Base-by-base conservation (phyloP, 371 early-diverging fungal species). In the Mucor velutinosus region DNA sequence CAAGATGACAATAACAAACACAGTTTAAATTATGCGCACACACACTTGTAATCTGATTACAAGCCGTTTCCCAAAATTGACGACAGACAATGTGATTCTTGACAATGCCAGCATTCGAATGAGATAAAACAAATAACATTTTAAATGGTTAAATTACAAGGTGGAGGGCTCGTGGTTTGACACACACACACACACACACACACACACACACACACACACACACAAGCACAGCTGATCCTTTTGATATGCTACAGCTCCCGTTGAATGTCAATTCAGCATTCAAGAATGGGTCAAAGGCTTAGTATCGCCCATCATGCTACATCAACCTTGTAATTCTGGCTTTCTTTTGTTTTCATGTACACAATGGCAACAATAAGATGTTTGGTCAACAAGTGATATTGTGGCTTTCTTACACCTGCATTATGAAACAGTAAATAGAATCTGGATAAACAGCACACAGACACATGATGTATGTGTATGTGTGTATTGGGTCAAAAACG, bases 51-150 rank as follows among this genome's bases (percentile, higher is more conserved):
- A 45, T 45, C 23, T 51, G 25, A 51, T 25, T 51, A 19, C 23
- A 51, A 25, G 51, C 51, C 49, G 49, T 49, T 49, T 49, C 11
- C 11, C n/a, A 25, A 14, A 25, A 51, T 51, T 51, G 51, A 23
- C 21, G 51, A 23, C 51, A 23, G 23, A 23, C 21, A 51, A 51
- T 51, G 51, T 51, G 51, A 51, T 51, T 51, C 51, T 51, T 51
- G 51, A 51, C 51, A 51, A 25, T 45, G 45, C 19, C 7, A 19
- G 19, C 17, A 7, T 19, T n/a, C 5, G 45, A 45, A 19, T 25
- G 49, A 21, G 49, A 62, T 51, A 57, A 58, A 43, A 45, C 60
- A 53, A 60, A 65, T 7, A 53, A 49, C n/a, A 15, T 49, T 51
- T 25, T 51, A 51, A 51, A 51, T 51, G 51, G 51, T 25, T 51